Percentiles rank a stretch among this genome's conserved stretches.
These are phyloP conservation scores for Aquilaria agallochum DNA, from an alignment of 441 rosid species.

Conservation along the genomic window DNA sequence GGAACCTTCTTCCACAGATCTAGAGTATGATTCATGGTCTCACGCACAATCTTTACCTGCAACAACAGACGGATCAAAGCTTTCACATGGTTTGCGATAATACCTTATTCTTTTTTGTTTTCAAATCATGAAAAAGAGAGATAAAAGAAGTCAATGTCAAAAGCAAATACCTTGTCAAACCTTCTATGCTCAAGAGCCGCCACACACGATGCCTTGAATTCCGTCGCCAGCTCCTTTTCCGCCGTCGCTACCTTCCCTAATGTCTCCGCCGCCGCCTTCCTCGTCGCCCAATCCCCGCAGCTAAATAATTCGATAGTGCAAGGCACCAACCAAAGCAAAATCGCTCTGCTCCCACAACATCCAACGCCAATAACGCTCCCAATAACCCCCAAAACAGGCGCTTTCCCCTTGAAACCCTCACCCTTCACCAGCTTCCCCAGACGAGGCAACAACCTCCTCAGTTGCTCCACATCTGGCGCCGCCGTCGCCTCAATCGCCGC, in stretches of 20 bases:
- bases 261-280: conserved; percentile 89
- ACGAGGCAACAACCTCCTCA: conserved; percentile 69
- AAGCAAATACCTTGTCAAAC: conserved; percentile 73
- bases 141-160: not conserved
- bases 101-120: not conserved
- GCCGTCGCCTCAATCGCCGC: conserved; percentile 83
- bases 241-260: conserved; percentile 60
- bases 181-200: conserved; percentile 60
- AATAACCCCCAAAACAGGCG: conserved; percentile 60
- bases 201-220: conserved; percentile 45
- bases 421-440: conserved; percentile 64
- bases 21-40: conserved; percentile 74
- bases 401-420: conserved; percentile 75
- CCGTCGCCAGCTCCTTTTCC: conserved; percentile 54
- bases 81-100: not conserved
- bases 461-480: conserved; percentile 64
- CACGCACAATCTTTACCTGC: conserved; percentile 85
- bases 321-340: conserved; percentile 77
- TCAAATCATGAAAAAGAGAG: not conserved
- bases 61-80: conserved; percentile 6
- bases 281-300: conserved; percentile 76
- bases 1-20: conserved; percentile 78
- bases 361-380: conserved; percentile 69
- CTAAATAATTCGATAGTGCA: conserved; percentile 62
- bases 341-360: conserved; percentile 57